phyloP scores from a whole-genome alignment of 371 early-diverging fungal genomes.

The Saksenaea oblongispora region DNA sequence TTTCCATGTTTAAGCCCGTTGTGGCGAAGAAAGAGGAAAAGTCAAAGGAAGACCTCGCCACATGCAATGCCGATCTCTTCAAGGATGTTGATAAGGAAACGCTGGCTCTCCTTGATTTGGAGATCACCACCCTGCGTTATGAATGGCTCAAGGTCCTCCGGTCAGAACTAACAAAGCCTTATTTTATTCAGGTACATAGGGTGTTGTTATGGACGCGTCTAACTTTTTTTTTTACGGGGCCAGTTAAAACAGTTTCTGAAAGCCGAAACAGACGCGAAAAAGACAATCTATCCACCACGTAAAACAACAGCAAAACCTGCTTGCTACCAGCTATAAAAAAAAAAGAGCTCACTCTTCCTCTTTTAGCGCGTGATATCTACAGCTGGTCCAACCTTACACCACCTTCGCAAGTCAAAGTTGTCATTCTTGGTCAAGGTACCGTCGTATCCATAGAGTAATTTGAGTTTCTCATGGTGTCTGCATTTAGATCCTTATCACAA shows the following conservation, averaged over 20 bases:
- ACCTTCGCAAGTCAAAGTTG: constrained; percentile 70
- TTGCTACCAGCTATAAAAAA: not conserved
- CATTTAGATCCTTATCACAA: constrained; percentile 99
- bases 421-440: constrained; percentile 91
- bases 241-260: constrained; percentile 74
- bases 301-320: constrained; percentile 2
- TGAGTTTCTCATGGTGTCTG: too few relatives aligned
- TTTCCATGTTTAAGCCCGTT: constrained; percentile 40
- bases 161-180: constrained; percentile 74
- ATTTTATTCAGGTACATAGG: constrained; percentile 65
- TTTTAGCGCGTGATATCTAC: constrained; percentile 66
- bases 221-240: not conserved
- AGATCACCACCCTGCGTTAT: constrained; percentile 68
- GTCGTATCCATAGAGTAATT: too few relatives aligned
- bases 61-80: constrained; percentile 13
- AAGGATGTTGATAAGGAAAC: constrained; percentile 38
- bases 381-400: constrained; percentile 78
- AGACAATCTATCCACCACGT: constrained; percentile 77
- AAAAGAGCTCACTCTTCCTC: not conserved
- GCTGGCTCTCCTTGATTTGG: constrained; percentile 64
- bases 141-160: constrained; percentile 78
- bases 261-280: constrained; percentile 46
- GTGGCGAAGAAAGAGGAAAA: constrained; percentile 5
- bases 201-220: not conserved
- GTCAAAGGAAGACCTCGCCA: not conserved